These are phyloP conservation scores for Phytophthora ohioensis DNA, from an alignment of 352 stramenopile genomes.

Conservation along the genomic window DNA sequence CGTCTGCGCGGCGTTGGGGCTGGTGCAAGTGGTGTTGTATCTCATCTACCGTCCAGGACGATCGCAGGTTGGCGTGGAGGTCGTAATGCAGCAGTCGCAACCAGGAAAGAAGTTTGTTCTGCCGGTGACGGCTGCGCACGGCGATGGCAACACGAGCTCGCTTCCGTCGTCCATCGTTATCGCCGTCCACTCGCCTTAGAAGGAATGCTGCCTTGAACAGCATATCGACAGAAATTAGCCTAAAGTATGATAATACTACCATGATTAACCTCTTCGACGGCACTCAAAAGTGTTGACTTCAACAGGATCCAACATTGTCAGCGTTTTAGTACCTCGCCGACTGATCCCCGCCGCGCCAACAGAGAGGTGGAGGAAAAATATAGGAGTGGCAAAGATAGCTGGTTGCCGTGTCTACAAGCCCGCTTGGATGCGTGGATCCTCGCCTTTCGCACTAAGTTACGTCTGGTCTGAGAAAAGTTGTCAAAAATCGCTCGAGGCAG, in stretches of 20 bases:
- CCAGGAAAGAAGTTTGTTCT: constrained; percentile 26
- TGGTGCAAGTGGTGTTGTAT: constrained; percentile 40
- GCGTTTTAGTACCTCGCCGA: no score
- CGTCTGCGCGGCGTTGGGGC: constrained; percentile 28
- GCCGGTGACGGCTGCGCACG: constrained; percentile 10
- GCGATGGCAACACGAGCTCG: not conserved
- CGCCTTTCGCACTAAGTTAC: constrained; percentile 12
- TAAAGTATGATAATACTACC: constrained; percentile 7
- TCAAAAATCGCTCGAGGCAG: no score
- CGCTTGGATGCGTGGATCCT: constrained; percentile 2
- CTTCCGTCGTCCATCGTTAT: constrained; percentile 32
- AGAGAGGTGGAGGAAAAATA: no score
- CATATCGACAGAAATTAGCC: constrained; percentile 7
- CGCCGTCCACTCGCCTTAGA: constrained; percentile 26
- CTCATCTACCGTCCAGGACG: constrained; percentile 33
- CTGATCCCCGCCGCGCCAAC: no score
- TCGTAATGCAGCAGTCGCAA: constrained; percentile 5
- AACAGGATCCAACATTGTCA: not conserved
- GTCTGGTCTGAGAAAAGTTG: not conserved
- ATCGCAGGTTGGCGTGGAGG: not conserved
- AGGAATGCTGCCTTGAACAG: constrained; percentile 3
- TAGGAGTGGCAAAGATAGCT: no score
- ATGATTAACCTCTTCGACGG: not conserved
- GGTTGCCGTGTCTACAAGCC: no score
- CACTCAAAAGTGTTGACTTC: not conserved